A percentile compares a stretch with the other conserved stretches of the same genome.
Evolutionary conservation across 768 basidiomycete genomes (phyloP).

Genomic region (Macrolepiota dolichaula): DNA sequence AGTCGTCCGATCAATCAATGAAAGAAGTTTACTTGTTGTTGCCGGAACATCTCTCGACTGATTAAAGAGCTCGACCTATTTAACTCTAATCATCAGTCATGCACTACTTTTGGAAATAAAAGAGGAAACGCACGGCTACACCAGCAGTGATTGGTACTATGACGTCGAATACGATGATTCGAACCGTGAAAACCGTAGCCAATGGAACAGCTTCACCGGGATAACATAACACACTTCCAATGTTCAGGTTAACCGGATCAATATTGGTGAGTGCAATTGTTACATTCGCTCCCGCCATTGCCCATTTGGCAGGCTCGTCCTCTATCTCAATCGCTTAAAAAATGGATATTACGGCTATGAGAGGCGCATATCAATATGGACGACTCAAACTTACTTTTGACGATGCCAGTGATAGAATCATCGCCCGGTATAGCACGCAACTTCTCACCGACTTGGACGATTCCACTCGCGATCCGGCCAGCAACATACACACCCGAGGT

Average conservation of each 20-base stretch:
- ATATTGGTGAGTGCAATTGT: constrained; percentile 80
- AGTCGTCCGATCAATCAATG: constrained; percentile 72
- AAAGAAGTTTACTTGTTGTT: constrained; percentile 75
- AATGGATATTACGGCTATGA: neutral
- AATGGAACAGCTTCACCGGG: constrained; percentile 69
- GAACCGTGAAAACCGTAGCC: constrained; percentile 73
- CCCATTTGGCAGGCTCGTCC: constrained; percentile 76
- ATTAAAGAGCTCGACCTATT: constrained; percentile 88
- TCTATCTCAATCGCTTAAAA: constrained; percentile 81
- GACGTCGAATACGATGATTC: constrained; percentile 93
- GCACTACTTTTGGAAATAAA: neutral
- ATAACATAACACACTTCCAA: constrained; percentile 89
- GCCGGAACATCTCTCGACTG: constrained; percentile 93
- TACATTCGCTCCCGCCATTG: constrained; percentile 86
- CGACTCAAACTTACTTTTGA: constrained; percentile 51
- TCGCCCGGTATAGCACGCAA: constrained; percentile 89
- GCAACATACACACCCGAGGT: constrained; percentile 70
- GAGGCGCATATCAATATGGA: neutral
- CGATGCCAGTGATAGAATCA: constrained; percentile 64
- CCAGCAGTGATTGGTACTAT: constrained; percentile 86
- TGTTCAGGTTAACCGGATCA: constrained; percentile 80
- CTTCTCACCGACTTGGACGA: constrained; percentile 90
- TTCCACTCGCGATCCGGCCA: constrained; percentile 82
- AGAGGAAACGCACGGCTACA: constrained; percentile 57
- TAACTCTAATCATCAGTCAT: neutral